phyloP scores from a whole-genome alignment of 1,284 basidiomycete genomes.

The Austroboletus novae-zelandiae region DNA sequence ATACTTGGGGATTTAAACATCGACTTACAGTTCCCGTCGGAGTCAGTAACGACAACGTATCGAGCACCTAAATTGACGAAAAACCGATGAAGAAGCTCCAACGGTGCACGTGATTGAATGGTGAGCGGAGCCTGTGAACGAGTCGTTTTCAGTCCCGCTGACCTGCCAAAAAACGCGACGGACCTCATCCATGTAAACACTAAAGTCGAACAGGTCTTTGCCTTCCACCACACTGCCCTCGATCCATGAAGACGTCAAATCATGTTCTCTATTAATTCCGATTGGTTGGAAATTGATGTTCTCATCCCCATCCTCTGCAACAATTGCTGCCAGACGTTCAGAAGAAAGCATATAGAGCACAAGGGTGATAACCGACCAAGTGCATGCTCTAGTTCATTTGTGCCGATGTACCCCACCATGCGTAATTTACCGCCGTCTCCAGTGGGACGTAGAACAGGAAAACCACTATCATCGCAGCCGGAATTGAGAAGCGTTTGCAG shows the following conservation, averaged over 20 bases:
- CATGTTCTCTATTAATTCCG: conserved; percentile 39
- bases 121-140: conserved; percentile 74
- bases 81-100: conserved; percentile 88
- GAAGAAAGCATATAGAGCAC: background rate
- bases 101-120: conserved; percentile 77
- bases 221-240: conserved; percentile 35
- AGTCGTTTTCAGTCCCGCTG: conserved; percentile 1
- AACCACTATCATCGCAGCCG: conserved; percentile 81
- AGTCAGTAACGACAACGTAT: conserved; percentile 83
- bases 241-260: conserved; percentile 53
- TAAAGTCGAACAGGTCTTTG: conserved; percentile 78
- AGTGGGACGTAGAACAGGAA: conserved; percentile 73
- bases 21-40: conserved; percentile 76
- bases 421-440: conserved; percentile 49
- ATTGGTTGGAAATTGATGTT: conserved; percentile 61
- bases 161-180: conserved; percentile 16
- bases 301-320: conserved; percentile 71
- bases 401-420: conserved; percentile 91
- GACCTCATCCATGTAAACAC: conserved; percentile 88
- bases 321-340: conserved; percentile 50
- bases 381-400: conserved; percentile 91
- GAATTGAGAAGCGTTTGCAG: conserved; percentile 55
- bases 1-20: background rate
- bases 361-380: conserved; percentile 56
- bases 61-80: conserved; percentile 92